A percentile compares a stretch with the other conserved stretches of the same genome.
These are phyloP conservation scores for Aspergillus transmontanensis DNA, from an alignment of 2,329 filamentous ascomycete species.

Conservation along the genomic window DNA sequence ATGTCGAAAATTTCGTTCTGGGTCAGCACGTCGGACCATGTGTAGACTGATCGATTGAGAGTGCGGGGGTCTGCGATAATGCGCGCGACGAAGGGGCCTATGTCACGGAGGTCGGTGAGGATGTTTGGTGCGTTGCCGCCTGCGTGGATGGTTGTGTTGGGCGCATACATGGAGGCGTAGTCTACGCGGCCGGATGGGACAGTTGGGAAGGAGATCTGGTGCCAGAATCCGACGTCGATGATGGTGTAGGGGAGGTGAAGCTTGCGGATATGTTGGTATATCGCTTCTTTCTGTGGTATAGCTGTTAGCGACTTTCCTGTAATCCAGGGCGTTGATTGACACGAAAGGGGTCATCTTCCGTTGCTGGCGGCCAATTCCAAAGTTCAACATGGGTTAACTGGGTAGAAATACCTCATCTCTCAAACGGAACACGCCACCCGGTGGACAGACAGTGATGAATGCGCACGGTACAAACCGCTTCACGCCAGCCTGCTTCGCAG, in stretches of 20 bases:
- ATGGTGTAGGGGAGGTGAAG: slow-evolving; percentile 53
- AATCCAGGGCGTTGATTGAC: neutral
- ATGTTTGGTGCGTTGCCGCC: neutral
- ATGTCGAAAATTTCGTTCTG: neutral
- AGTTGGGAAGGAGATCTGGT: slow-evolving; percentile 45
- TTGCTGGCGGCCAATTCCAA: neutral
- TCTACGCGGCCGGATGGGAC: slow-evolving; percentile 32
- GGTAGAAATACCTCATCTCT: slow-evolving; percentile 29
- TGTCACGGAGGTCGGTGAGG: neutral
- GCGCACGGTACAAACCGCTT: slow-evolving; percentile 52
- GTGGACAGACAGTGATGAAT: slow-evolving; percentile 43
- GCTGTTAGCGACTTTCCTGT: neutral
- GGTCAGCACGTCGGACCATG: neutral
- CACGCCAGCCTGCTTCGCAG: slow-evolving; percentile 49
- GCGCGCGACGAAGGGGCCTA: neutral
- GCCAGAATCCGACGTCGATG: slow-evolving; percentile 59
- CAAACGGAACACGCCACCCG: slow-evolving; percentile 35
- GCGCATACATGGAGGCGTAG: neutral
- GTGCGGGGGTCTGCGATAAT: neutral
- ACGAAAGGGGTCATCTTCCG: neutral
- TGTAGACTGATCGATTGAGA: neutral
- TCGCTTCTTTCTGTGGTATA: slow-evolving; percentile 46
- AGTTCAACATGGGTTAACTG: neutral
- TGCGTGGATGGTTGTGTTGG: neutral
- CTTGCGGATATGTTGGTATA: slow-evolving; percentile 49